Conservation (phyloP, 108 stramenopile genomes). For the Nitzschia sp. region DNA sequence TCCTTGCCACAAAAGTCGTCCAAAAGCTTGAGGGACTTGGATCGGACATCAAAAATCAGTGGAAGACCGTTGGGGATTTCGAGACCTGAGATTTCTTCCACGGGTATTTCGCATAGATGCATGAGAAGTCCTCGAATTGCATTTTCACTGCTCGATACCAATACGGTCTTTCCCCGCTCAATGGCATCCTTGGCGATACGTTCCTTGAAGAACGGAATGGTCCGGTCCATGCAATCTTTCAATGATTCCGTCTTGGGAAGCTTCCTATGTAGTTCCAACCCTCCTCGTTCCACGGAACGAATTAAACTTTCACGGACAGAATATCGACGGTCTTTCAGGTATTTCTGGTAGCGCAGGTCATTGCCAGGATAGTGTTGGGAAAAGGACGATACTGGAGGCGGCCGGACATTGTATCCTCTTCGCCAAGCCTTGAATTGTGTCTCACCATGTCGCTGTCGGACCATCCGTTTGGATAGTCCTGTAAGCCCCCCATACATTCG, state of each 20-base stretch:
- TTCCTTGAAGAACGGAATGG: conserved; percentile 90
- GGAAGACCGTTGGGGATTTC: conserved; percentile 98
- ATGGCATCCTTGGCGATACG: conserved; percentile 84
- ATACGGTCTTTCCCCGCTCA: conserved; percentile 88
- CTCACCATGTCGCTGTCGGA: conserved; percentile 86
- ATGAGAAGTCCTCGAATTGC: conserved; percentile 97
- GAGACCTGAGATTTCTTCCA: conserved; percentile 84
- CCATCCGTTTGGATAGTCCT: conserved; percentile 91
- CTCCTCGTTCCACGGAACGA: conserved; percentile 72
- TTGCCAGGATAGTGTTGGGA: conserved; percentile 83
- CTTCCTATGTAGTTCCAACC: conserved; percentile 64
- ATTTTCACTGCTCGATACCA: conserved; percentile 96
- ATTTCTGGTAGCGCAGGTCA: conserved; percentile 80
- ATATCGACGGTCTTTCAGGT: conserved; percentile 73
- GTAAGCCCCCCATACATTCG: conserved; percentile 86
- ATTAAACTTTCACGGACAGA: conserved; percentile 74
- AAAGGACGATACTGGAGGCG: conserved; percentile 83
- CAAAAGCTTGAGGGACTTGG: conserved; percentile 77
- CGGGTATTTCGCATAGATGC: conserved; percentile 96
- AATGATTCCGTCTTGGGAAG: conserved; percentile 89
- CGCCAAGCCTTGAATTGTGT: conserved; percentile 93
- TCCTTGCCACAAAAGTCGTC: conserved; percentile 83
- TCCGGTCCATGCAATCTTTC: conserved; percentile 71
- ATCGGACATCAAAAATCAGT: conserved; percentile 82
- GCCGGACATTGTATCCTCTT: conserved; percentile 77